Conservation (phyloP, 1,284 basidiomycete species). For the Lentinula novae-zelandiae region DNA sequence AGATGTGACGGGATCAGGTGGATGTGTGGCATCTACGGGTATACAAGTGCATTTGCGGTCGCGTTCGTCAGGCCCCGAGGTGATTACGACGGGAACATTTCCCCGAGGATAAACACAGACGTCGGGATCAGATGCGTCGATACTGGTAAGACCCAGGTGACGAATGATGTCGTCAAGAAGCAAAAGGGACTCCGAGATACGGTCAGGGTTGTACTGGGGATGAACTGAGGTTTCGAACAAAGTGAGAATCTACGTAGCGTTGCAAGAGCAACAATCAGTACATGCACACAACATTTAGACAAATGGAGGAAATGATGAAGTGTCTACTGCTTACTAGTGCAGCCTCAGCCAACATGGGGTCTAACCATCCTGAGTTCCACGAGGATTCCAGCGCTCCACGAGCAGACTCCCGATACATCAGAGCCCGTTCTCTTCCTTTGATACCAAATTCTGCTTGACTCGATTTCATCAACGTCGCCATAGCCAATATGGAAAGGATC, state of each 20-base stretch:
- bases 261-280: conserved; percentile 2
- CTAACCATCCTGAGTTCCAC: conserved; percentile 48
- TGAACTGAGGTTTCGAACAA: conserved; percentile 73
- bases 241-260: conserved; percentile 54
- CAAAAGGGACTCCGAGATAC: conserved; percentile 49
- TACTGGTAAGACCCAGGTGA: conserved; percentile 46
- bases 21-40: conserved; percentile 33
- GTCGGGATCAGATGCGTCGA: conserved; percentile 54
- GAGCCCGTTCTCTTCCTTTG: conserved; percentile 46
- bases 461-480: conserved; percentile 71
- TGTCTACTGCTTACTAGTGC: conserved; percentile 52
- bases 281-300: not conserved
- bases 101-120: conserved; percentile 21
- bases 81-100: conserved; percentile 27
- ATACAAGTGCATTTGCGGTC: conserved; percentile 49
- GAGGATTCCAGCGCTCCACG: conserved; percentile 50
- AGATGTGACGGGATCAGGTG: conserved; percentile 35
- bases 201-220: conserved; percentile 52
- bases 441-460: conserved; percentile 58
- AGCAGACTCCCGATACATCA: conserved; percentile 52
- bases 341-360: conserved; percentile 64
- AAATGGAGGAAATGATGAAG: too few relatives aligned
- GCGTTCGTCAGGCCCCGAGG: conserved; percentile 23
- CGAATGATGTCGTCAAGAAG: conserved; percentile 63
- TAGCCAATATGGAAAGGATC: conserved; percentile 62